A percentile compares a stretch with the other conserved stretches of the same genome.
Conservation (phyloP, 345 rosid species). For the Hirschfeldia incana region DNA sequence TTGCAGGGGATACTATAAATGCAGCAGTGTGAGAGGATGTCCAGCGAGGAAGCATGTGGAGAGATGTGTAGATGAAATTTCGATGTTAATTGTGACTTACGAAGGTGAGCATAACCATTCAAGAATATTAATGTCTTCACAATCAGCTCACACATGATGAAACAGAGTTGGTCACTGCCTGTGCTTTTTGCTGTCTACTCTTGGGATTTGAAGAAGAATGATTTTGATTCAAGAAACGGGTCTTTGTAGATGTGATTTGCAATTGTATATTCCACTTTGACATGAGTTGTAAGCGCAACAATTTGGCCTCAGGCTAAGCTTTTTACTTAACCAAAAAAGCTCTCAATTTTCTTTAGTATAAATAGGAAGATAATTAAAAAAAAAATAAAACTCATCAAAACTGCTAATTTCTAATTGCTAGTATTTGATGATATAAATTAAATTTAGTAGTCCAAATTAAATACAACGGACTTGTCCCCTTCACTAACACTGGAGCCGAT, state of each 20-base stretch:
- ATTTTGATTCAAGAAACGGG: constrained; percentile 6
- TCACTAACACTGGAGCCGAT: no score
- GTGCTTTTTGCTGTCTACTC: background rate
- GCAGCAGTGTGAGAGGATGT: constrained; percentile 80
- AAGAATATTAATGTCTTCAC: constrained; percentile 46
- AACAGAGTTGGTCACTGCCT: background rate
- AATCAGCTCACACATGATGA: constrained; percentile 57
- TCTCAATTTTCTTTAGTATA: no score
- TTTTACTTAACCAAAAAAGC: no score
- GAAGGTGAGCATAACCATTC: constrained; percentile 84
- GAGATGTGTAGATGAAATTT: constrained; percentile 70
- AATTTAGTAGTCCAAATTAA: no score
- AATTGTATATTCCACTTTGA: constrained; percentile 34
- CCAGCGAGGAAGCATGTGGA: constrained; percentile 91
- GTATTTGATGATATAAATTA: no score
- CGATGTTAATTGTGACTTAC: constrained; percentile 76
- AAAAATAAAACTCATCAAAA: no score
- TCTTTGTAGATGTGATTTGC: constrained; percentile 7
- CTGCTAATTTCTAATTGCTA: no score
- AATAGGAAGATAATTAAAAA: no score
- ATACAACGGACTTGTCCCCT: no score
- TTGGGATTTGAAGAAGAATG: constrained; percentile 24
- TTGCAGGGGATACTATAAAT: constrained; percentile 81
- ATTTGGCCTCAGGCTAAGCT: no score
- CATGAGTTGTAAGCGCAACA: background rate